Conservation (phyloP, 352 stramenopile species). For the Phytophthora boehmeriae region DNA sequence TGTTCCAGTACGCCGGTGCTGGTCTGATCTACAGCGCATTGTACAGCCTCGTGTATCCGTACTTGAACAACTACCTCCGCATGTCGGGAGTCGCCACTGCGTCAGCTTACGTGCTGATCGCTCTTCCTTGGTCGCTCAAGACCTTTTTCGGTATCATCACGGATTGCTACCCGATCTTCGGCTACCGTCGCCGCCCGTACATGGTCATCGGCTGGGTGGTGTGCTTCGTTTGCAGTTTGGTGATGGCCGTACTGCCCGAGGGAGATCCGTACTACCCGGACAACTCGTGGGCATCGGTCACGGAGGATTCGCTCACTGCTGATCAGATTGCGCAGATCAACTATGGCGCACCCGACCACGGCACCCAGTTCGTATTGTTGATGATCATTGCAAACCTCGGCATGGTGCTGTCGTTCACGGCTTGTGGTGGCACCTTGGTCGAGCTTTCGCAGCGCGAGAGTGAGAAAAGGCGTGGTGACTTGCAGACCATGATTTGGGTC, state of each 20-base stretch:
- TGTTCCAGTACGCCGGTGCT: constrained; percentile 55
- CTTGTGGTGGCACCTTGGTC: constrained; percentile 54
- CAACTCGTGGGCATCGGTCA: constrained; percentile 33
- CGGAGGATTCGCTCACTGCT: constrained; percentile 32
- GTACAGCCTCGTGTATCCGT: constrained; percentile 50
- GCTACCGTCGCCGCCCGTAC: constrained; percentile 81
- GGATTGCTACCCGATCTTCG: constrained; percentile 87
- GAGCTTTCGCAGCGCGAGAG: constrained; percentile 68
- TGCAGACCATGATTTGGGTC: constrained; percentile 68
- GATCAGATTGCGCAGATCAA: constrained; percentile 57
- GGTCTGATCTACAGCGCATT: constrained; percentile 57
- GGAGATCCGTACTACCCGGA: constrained; percentile 64
- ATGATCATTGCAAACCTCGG: constrained; percentile 65
- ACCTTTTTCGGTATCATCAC: constrained; percentile 84
- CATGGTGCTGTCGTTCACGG: constrained; percentile 59
- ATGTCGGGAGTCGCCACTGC: constrained; percentile 49
- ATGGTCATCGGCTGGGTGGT: constrained; percentile 77
- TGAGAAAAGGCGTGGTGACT: constrained; percentile 46
- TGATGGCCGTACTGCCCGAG: constrained; percentile 43
- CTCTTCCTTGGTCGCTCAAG: constrained; percentile 83
- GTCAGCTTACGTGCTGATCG: constrained; percentile 53
- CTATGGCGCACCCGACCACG: constrained; percentile 42
- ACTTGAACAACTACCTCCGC: constrained; percentile 59
- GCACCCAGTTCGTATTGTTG: constrained; percentile 58
- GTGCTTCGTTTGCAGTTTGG: constrained; percentile 36